Conservation (phyloP, 352 stramenopile genomes). For the Phytophthora agathidicida region DNA sequence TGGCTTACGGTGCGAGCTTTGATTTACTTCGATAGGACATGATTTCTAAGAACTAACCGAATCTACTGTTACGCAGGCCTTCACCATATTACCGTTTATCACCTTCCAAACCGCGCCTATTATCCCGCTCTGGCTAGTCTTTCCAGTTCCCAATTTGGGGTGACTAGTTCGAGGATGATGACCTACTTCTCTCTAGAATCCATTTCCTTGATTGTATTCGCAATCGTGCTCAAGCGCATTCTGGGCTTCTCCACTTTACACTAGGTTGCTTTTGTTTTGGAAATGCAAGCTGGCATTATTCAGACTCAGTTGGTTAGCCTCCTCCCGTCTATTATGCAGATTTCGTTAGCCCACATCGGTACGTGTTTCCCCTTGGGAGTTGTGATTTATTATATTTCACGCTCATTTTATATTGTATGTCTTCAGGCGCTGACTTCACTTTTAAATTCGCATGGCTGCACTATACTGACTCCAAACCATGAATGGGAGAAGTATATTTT, state of each 20-base stretch:
- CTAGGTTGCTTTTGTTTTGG: conserved; percentile 40
- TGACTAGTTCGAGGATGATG: background rate
- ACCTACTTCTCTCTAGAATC: conserved; percentile 12
- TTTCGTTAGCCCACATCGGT: conserved; percentile 36
- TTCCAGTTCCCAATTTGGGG: background rate
- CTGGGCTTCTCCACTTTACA: conserved; percentile 18
- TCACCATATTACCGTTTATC: background rate
- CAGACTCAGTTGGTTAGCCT: conserved; percentile 35
- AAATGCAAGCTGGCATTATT: conserved; percentile 24
- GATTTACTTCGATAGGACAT: background rate
- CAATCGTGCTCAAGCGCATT: background rate
- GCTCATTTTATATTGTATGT: too few species aligned
- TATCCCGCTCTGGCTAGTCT: conserved; percentile 11
- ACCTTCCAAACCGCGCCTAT: conserved; percentile 17
- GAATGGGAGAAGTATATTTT: too few species aligned
- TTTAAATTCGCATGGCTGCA: conserved; percentile 26
- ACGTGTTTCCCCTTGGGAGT: too few species aligned
- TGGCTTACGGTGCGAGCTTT: conserved; percentile 26
- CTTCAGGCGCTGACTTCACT: conserved; percentile 33
- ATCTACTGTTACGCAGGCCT: background rate
- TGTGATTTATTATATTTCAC: too few species aligned
- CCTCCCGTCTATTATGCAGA: conserved; percentile 39
- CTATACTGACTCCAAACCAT: background rate
- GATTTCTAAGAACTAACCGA: background rate
- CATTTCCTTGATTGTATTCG: background rate